These are phyloP conservation scores for Solanum infundibuliforme DNA, from an alignment of 257 asterid genomes.

Conservation along the genomic window DNA sequence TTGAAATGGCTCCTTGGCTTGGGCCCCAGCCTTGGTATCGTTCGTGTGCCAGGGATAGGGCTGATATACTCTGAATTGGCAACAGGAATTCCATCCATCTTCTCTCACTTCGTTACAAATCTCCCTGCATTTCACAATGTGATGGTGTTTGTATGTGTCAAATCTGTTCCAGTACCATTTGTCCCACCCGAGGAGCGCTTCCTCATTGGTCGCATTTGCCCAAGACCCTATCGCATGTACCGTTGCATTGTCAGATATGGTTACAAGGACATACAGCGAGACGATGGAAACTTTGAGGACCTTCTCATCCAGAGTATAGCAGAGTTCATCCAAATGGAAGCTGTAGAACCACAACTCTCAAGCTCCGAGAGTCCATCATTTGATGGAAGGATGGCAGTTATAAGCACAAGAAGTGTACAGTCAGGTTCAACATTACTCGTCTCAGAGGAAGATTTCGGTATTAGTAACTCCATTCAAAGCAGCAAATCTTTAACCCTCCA, in stretches of 20 bases:
- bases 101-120: conserved; percentile 86
- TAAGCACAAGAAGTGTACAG: conserved; percentile 40
- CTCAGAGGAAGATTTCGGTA: conserved; percentile 30
- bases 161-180: conserved; percentile 76
- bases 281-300: conserved; percentile 71
- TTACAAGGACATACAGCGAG: conserved; percentile 82
- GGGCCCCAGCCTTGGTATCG: conserved; percentile 90
- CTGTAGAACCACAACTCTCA: conserved; percentile 64
- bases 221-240: conserved; percentile 87
- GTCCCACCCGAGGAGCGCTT: conserved; percentile 85
- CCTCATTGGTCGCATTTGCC: conserved; percentile 91
- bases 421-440: conserved; percentile 38
- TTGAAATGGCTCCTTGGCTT: conserved; percentile 80
- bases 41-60: conserved; percentile 96
- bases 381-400: conserved; percentile 96
- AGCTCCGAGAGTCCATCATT: conserved; percentile 52
- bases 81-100: conserved; percentile 81
- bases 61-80: conserved; percentile 88
- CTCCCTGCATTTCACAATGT: conserved; percentile 93
- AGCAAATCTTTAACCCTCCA: conserved; percentile 69
- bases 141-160: conserved; percentile 82
- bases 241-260: conserved; percentile 93
- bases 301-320: conserved; percentile 78
- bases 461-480: conserved; percentile 35
- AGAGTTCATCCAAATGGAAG: conserved; percentile 92